phyloP scores from a whole-genome alignment of 2,329 filamentous ascomycete species.

The Diaporthe humulicola region DNA sequence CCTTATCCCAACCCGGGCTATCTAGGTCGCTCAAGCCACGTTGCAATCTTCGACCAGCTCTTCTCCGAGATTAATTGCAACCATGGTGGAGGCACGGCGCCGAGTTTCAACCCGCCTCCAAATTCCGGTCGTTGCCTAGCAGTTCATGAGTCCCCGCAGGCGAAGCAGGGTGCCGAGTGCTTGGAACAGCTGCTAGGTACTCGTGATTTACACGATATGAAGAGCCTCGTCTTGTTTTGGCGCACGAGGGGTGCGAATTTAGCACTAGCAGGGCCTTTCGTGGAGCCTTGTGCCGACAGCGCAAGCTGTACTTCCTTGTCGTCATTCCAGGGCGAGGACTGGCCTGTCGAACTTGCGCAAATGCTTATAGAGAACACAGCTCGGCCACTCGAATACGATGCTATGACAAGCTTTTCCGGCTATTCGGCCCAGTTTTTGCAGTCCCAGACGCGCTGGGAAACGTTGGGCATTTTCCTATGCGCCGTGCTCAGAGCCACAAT shows the following conservation, averaged over 20 bases:
- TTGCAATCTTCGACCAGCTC: slow-evolving; percentile 48
- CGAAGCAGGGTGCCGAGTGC: not conserved
- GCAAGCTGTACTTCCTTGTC: not conserved
- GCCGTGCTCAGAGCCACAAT: not conserved
- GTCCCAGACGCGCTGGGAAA: not conserved
- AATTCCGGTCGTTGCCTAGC: not conserved
- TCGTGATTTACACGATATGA: not conserved
- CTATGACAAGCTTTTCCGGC: not conserved
- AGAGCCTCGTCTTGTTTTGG: not conserved
- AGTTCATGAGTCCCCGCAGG: not conserved
- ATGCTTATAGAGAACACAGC: slow-evolving; percentile 1
- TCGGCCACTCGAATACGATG: not conserved
- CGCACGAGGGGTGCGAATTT: not conserved
- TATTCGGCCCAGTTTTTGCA: not conserved
- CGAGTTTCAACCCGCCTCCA: not conserved
- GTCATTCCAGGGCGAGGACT: not conserved
- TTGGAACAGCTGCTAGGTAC: not conserved
- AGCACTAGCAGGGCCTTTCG: not conserved
- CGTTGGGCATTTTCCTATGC: not conserved
- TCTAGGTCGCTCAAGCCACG: slow-evolving; percentile 48
- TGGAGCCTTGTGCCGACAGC: not conserved
- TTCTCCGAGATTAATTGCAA: slow-evolving; percentile 34
- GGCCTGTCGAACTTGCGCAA: not conserved
- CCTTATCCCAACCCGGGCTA: slow-evolving; percentile 51
- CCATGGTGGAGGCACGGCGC: not conserved